Evolutionary conservation across 2,329 filamentous ascomycete species (phyloP).

Genomic region (Capronia coronata): DNA sequence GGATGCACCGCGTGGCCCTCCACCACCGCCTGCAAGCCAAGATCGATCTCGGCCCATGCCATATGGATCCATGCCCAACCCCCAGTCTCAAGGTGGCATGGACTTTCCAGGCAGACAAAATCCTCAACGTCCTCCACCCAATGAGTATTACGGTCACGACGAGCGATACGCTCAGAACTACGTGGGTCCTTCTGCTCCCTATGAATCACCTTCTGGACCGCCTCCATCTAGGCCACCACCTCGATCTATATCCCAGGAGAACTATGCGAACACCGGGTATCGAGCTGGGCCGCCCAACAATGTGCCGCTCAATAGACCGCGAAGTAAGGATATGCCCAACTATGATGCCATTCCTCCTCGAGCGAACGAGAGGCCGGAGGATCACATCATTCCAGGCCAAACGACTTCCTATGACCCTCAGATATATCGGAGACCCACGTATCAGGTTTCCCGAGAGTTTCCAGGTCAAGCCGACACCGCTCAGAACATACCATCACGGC

Average conservation of each 20-base stretch:
- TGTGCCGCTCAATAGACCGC: conserved; percentile 34
- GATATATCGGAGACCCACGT: conserved; percentile 31
- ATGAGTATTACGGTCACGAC: conserved; percentile 18
- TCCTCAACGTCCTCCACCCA: conserved; percentile 1
- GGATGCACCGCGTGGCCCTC: conserved; percentile 6
- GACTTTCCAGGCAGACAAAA: not conserved
- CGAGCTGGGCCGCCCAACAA: conserved; percentile 18
- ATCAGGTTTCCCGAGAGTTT: conserved; percentile 21
- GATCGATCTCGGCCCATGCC: conserved; percentile 3
- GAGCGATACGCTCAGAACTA: conserved; percentile 17
- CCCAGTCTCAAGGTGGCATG: conserved; percentile 3
- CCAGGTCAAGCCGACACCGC: conserved; percentile 22
- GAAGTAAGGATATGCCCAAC: conserved; percentile 53
- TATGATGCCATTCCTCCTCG: conserved; percentile 48
- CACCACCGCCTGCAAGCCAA: conserved; percentile 6
- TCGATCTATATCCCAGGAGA: conserved; percentile 2
- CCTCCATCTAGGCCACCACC: conserved; percentile 34
- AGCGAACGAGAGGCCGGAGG: conserved; percentile 17
- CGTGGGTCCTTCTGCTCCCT: conserved; percentile 13
- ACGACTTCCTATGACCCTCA: conserved; percentile 9
- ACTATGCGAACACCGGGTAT: conserved; percentile 3
- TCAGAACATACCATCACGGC: conserved; percentile 44
- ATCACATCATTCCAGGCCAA: conserved; percentile 17
- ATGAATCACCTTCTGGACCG: conserved; percentile 37
- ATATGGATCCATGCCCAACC: conserved; percentile 4